Base-by-base conservation (phyloP, 176 grass and related monocot genomes). In the Carex myosuroides region DNA sequence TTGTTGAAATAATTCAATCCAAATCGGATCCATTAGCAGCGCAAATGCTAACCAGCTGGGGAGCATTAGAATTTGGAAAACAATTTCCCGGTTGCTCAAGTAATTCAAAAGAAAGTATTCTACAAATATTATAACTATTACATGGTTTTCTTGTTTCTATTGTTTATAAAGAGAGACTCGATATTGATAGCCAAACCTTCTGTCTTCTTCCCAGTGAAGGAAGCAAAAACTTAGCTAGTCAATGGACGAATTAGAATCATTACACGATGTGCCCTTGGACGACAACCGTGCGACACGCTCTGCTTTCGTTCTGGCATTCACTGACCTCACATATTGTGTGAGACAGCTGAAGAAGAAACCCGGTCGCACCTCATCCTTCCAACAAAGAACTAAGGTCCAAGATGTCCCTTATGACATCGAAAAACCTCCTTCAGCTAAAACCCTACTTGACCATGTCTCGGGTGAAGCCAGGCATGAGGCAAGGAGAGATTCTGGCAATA, bases 391-490 rank as follows among this genome's bases (percentile, higher is more conserved):
- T 20, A 67, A 22, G 50, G 50, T 77, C 35, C 12, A 65, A 65
- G 62, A 22, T 0, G 42, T 54, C 20, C 35, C 60, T 42, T 3
- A 30, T 24, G 73, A 77, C 73, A 77, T 33, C 0, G 73, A 77
- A 32, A 32, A 8, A 18, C 24, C 80, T 52, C 42, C 7, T 83
- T 52, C 41, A 11, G 54, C 62, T 48, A 83, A 83, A 67, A 68
- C 13, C 85, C 85, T 96, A 61, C 89, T 96, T 37, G 87, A 89
- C 58, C 85, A 82, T 37, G 87, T 96, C 74, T 92, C 91, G 0
- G 89, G 93, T 37, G 89, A 91, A 72, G 94, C 89, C 12, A 89
- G 89, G 60, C 90, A 93, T 48, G 87, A 89, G 89, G 60, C 90
- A 93, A 56, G 87, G 94, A 0, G 92, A 88, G 87, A 84, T 96